These are phyloP conservation scores for Brettanomyces nanus DNA, from an alignment of 805 yeast species.

Conservation along the genomic window DNA sequence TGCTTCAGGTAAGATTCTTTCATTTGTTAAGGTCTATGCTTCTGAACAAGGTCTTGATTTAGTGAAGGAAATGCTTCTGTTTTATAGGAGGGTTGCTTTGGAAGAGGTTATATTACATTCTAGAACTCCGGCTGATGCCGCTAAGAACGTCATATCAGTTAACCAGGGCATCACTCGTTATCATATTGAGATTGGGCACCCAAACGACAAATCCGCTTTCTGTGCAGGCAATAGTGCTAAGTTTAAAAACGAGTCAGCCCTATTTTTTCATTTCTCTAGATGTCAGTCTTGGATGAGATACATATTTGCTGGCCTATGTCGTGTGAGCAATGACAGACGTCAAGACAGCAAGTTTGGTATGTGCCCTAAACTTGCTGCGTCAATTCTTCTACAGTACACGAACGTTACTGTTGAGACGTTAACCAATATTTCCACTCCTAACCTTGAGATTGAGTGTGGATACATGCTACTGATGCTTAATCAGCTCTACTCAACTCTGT, in stretches of 20 bases:
- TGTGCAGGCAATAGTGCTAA: conserved; percentile 45
- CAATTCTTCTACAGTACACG: conserved; percentile 19
- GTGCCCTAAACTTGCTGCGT: conserved; percentile 21
- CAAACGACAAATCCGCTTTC: conserved; percentile 26
- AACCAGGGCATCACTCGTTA: conserved; percentile 29
- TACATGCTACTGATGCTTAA: conserved; percentile 14
- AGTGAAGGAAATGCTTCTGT: conserved; percentile 32
- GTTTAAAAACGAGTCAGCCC: conserved; percentile 52
- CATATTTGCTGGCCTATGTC: conserved; percentile 22
- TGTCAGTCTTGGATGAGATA: conserved; percentile 35
- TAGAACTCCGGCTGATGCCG: conserved; percentile 37
- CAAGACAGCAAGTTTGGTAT: conserved; percentile 29
- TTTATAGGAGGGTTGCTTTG: conserved; percentile 42
- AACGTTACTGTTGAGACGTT: conserved; percentile 13
- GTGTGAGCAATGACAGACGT: conserved; percentile 29
- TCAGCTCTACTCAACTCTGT: conserved; percentile 17
- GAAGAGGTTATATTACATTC: conserved; percentile 53
- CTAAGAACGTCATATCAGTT: conserved; percentile 28
- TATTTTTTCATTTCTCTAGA: conserved; percentile 42
- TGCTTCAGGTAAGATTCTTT: conserved; percentile 36
- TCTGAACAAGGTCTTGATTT: conserved; percentile 33
- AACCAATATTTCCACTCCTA: conserved; percentile 11
- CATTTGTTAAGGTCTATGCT: conserved; percentile 34
- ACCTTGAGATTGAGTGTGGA: conserved; percentile 13
- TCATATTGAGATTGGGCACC: conserved; percentile 37